Evolutionary conservation across 257 asterid genomes (phyloP).

Genomic region (Solanum chaucha): DNA sequence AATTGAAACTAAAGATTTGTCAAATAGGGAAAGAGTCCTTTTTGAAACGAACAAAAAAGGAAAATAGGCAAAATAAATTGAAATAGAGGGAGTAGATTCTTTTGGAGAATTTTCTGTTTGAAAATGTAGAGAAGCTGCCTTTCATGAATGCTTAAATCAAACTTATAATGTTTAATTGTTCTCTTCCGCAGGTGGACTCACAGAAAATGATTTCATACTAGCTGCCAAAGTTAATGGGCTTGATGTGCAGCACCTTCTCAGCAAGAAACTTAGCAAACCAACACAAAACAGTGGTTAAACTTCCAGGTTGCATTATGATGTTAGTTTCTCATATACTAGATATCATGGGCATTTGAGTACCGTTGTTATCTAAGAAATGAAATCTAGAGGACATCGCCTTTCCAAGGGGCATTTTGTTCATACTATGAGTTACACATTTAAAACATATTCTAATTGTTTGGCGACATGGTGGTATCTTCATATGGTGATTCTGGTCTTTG

Average conservation of each 20-base stretch:
- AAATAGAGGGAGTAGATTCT: neutral
- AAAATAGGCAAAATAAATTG: neutral
- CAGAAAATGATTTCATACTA: constrained; percentile 91
- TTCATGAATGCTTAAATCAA: neutral
- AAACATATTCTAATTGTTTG: neutral
- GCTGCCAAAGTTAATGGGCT: constrained; percentile 76
- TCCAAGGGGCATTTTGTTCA: neutral
- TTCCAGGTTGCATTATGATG: neutral
- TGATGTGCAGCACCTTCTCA: constrained; percentile 57
- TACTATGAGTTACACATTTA: neutral
- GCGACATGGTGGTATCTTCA: neutral
- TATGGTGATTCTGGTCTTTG: neutral
- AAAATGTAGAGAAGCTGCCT: neutral
- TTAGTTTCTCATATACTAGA: neutral
- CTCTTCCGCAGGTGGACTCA: constrained; percentile 62
- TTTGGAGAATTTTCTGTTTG: neutral
- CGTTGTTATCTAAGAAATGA: neutral
- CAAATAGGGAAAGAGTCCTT: neutral
- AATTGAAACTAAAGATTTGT: neutral
- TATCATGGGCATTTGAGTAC: neutral
- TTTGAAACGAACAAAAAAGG: neutral
- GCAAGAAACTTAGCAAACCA: constrained; percentile 39
- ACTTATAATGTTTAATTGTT: neutral
- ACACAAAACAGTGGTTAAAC: neutral
- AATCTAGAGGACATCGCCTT: neutral